Conservation (phyloP, 441 rosid genomes). For the Manihot esculenta region DNA sequence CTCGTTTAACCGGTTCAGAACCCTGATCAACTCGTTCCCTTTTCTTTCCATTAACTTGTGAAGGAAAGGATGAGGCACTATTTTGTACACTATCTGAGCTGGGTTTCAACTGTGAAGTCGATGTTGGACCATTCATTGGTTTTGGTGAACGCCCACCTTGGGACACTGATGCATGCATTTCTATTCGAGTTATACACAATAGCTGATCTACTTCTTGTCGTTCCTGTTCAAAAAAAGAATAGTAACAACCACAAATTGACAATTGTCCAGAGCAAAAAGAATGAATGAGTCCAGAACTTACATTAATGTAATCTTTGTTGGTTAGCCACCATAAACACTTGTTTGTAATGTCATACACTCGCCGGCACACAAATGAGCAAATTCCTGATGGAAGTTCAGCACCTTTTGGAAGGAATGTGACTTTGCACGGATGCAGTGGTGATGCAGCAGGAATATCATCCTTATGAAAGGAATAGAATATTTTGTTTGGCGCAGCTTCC, state of each 20-base stretch:
- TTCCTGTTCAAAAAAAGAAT: constrained; percentile 40
- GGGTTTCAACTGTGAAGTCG: constrained; percentile 64
- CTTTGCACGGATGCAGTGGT: constrained; percentile 87
- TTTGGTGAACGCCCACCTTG: constrained; percentile 91
- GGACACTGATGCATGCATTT: constrained; percentile 81
- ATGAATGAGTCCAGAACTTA: constrained; percentile 38
- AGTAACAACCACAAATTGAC: constrained; percentile 3
- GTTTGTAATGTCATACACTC: constrained; percentile 75
- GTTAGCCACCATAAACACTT: constrained; percentile 91
- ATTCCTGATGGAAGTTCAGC: constrained; percentile 74
- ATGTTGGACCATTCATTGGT: constrained; percentile 70
- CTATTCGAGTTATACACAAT: constrained; percentile 56
- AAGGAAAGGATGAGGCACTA: constrained; percentile 50
- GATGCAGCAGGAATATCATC: constrained; percentile 87
- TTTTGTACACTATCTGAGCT: constrained; percentile 63
- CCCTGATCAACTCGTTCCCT: constrained; percentile 88
- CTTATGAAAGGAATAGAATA: constrained; percentile 89
- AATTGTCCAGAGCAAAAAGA: background rate
- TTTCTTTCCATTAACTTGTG: constrained; percentile 86
- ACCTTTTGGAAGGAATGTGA: constrained; percentile 77
- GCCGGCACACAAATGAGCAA: constrained; percentile 79
- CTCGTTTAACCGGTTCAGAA: constrained; percentile 71
- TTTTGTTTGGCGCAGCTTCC: constrained; percentile 90
- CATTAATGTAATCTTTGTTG: constrained; percentile 81
- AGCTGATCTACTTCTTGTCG: constrained; percentile 83